These are phyloP conservation scores for Pseudogymnoascus sp. DNA, from an alignment of 2,329 filamentous ascomycete species.

Conservation along the genomic window DNA sequence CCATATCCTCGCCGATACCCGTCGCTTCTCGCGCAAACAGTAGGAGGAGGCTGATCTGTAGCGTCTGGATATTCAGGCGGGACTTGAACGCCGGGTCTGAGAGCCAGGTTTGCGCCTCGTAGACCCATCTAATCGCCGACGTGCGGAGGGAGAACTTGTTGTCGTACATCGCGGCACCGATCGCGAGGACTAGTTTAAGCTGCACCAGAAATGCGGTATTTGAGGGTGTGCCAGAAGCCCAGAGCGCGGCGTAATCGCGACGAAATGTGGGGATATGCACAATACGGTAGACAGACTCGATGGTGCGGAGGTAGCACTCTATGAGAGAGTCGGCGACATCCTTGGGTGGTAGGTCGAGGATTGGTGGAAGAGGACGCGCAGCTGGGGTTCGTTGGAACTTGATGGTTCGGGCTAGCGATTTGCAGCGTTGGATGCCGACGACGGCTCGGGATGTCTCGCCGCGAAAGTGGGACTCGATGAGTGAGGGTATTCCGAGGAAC, in stretches of 20 bases:
- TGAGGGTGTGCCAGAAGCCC: constrained; percentile 28
- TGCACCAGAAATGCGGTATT: constrained; percentile 43
- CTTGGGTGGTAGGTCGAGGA: constrained; percentile 37
- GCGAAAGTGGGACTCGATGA: constrained; percentile 34
- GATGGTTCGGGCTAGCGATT: constrained; percentile 42
- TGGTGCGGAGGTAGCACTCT: constrained; percentile 39
- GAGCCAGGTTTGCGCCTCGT: constrained; percentile 47
- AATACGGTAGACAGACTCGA: constrained; percentile 40
- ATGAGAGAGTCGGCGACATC: constrained; percentile 39
- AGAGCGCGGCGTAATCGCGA: constrained; percentile 42
- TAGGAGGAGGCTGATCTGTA: constrained; percentile 41
- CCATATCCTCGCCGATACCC: constrained; percentile 36
- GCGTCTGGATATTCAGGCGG: constrained; percentile 37
- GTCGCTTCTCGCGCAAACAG: constrained; percentile 34
- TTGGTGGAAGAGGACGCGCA: constrained; percentile 37
- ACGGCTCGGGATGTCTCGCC: constrained; percentile 31
- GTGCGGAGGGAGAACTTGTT: constrained; percentile 40
- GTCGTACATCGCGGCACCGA: constrained; percentile 45
- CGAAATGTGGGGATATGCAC: constrained; percentile 43
- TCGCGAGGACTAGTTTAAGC: constrained; percentile 48
- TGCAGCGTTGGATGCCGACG: constrained; percentile 39
- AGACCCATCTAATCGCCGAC: constrained; percentile 46
- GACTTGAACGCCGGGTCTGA: constrained; percentile 45
- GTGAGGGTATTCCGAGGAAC: constrained; percentile 37
- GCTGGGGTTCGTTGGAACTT: constrained; percentile 39